A percentile compares a stretch with the other conserved stretches of the same genome.
These are phyloP conservation scores for Paramecium tetraurelia DNA, from an alignment of 73 alveolate genomes.

Conservation along the genomic window DNA sequence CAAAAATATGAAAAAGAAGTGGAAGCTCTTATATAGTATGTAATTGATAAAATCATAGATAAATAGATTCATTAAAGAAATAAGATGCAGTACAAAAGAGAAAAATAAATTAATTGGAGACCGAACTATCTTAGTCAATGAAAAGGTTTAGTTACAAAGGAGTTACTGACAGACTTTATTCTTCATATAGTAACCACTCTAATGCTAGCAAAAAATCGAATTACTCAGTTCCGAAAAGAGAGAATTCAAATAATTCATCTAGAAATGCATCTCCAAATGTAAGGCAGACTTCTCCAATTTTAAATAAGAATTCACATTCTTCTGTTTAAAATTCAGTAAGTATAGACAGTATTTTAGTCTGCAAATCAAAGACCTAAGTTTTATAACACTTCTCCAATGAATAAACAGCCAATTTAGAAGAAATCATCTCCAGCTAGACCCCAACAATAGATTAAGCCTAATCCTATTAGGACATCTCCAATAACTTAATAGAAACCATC, in stretches of 20 bases:
- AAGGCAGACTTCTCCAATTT: background rate
- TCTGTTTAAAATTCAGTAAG: constrained; percentile 12
- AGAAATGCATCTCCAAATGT: constrained; percentile 44
- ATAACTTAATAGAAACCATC: background rate
- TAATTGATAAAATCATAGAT: background rate
- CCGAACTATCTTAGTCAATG: background rate
- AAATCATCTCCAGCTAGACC: background rate
- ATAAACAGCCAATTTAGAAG: background rate
- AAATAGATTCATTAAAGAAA: constrained; percentile 1
- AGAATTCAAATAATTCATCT: background rate
- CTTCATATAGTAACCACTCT: constrained; percentile 39
- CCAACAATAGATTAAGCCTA: background rate
- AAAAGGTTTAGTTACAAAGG: constrained; percentile 14
- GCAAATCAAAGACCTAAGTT: background rate
- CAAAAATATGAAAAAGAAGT: constrained; percentile 7
- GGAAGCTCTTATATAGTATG: background rate
- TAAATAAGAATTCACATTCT: background rate
- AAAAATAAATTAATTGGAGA: background rate
- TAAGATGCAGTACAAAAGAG: background rate
- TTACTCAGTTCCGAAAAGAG: constrained; percentile 18
- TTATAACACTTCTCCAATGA: background rate
- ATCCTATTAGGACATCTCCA: background rate
- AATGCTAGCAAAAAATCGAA: background rate
- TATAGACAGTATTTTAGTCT: background rate
- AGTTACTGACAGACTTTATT: constrained; percentile 36